Percentiles rank a stretch among this genome's conserved stretches.
Conservation (phyloP, 345 rosid genomes). For the Erysimum cheiranthoides region DNA sequence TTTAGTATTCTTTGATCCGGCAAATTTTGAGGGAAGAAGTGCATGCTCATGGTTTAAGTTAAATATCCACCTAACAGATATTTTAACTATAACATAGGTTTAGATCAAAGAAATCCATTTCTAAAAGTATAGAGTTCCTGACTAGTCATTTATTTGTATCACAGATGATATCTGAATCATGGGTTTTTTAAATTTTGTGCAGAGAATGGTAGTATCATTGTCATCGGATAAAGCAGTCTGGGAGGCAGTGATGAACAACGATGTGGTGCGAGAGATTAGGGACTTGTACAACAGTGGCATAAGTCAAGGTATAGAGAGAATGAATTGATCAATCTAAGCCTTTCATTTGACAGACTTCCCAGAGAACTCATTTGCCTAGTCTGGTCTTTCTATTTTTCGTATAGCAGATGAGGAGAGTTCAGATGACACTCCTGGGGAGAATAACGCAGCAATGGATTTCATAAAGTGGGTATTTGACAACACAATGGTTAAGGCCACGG, state of each 20-base stretch:
- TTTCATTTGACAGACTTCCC: background rate
- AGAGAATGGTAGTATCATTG: constrained; percentile 87
- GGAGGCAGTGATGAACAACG: constrained; percentile 89
- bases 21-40: too few relatives aligned
- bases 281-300: constrained; percentile 62
- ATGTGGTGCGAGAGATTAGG: constrained; percentile 76
- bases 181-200: constrained; percentile 26
- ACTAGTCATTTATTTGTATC: background rate
- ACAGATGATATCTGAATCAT: background rate
- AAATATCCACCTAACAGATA: background rate
- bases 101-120: background rate
- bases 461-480: constrained; percentile 66
- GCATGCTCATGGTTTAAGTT: too few relatives aligned
- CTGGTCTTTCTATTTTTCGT: background rate
- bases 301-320: constrained; percentile 35
- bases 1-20: too few relatives aligned
- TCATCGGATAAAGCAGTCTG: constrained; percentile 90
- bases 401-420: constrained; percentile 45
- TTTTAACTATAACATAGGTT: too few relatives aligned
- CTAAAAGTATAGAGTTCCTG: background rate
- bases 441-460: constrained; percentile 51
- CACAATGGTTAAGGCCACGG: constrained; percentile 57
- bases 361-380: constrained; percentile 6
- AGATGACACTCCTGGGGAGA: constrained; percentile 48
- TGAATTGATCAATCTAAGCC: background rate